These are phyloP conservation scores for Pichia sp. DNA, from an alignment of 1,139 yeast species.

Conservation along the genomic window DNA sequence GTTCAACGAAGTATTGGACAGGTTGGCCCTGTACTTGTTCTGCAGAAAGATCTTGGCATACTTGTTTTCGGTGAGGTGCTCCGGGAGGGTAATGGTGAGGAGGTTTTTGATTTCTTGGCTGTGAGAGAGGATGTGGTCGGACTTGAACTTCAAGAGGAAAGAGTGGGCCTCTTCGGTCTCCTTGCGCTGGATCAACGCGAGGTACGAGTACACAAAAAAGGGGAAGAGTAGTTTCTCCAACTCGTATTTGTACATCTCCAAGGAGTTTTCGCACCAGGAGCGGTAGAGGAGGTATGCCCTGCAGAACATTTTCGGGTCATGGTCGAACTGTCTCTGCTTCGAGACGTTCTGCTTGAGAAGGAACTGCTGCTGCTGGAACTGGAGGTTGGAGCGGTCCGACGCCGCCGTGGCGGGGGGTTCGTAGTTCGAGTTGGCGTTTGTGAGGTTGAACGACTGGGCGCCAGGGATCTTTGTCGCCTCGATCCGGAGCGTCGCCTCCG, in stretches of 20 bases:
- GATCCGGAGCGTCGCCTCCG: slow-evolving; percentile 89
- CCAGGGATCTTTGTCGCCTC: slow-evolving; percentile 74
- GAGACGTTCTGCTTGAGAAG: slow-evolving; percentile 27
- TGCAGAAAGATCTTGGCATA: slow-evolving; percentile 70
- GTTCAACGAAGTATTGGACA: slow-evolving; percentile 83
- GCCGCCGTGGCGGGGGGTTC: slow-evolving; percentile 36
- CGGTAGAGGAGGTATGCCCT: slow-evolving; percentile 77
- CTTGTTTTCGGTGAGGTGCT: slow-evolving; percentile 78
- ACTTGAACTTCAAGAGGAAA: slow-evolving; percentile 70
- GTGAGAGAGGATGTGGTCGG: slow-evolving; percentile 73
- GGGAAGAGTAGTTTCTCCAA: slow-evolving; percentile 81
- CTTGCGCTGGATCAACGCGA: slow-evolving; percentile 69
- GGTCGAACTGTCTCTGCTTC: slow-evolving; percentile 36
- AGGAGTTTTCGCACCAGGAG: slow-evolving; percentile 86
- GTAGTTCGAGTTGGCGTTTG: slow-evolving; percentile 41
- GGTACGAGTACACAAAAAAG: slow-evolving; percentile 79
- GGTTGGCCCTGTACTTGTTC: slow-evolving; percentile 68
- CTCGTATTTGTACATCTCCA: slow-evolving; percentile 90
- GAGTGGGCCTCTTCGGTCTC: slow-evolving; percentile 58
- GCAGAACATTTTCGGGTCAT: slow-evolving; percentile 66
- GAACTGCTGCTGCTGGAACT: slow-evolving; percentile 32
- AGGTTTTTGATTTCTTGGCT: slow-evolving; percentile 70
- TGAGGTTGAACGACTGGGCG: slow-evolving; percentile 50
- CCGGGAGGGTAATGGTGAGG: slow-evolving; percentile 70
- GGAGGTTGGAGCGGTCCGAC: slow-evolving; percentile 29